Evolutionary conservation across 2,329 filamentous ascomycete genomes (phyloP).

Genomic region (Beauveria brongniartii): DNA sequence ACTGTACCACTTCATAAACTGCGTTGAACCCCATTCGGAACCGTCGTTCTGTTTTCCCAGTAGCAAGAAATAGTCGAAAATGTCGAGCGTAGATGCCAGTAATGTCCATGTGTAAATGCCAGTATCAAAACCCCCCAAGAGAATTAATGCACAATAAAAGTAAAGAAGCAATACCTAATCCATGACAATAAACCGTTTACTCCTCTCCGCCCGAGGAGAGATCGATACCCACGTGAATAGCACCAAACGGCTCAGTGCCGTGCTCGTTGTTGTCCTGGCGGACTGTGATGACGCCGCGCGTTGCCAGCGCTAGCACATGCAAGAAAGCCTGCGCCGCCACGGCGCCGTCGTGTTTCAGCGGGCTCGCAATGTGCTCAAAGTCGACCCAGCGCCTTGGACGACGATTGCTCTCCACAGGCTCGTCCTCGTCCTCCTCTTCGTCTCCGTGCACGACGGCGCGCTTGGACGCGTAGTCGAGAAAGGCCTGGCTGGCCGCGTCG

Average conservation of each 20-base stretch:
- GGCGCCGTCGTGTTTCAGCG: constrained; percentile 41
- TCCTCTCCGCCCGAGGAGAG: constrained; percentile 3
- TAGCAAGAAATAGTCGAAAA: not conserved
- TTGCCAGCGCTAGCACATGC: constrained; percentile 64
- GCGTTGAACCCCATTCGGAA: not conserved
- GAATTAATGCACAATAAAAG: constrained; percentile 1
- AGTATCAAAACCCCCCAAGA: not conserved
- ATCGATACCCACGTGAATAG: constrained; percentile 37
- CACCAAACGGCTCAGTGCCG: constrained; percentile 33
- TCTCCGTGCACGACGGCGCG: constrained; percentile 25
- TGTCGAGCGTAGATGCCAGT: not conserved
- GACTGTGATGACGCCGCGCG: constrained; percentile 54
- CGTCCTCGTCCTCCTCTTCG: constrained; percentile 22
- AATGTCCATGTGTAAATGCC: too few species aligned
- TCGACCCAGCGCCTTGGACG: constrained; percentile 40
- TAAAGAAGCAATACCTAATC: not conserved
- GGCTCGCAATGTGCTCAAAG: constrained; percentile 64
- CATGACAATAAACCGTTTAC: not conserved
- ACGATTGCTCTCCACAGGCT: constrained; percentile 15
- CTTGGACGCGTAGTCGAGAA: constrained; percentile 35
- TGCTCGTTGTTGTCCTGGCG: constrained; percentile 43
- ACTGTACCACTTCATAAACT: not conserved
- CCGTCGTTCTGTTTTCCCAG: not conserved
- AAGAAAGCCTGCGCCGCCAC: constrained; percentile 70
- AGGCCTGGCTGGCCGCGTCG: constrained; percentile 38